These are phyloP conservation scores for Corynascus novoguineensis DNA, from an alignment of 495 filamentous ascomycete genomes.

Conservation along the genomic window DNA sequence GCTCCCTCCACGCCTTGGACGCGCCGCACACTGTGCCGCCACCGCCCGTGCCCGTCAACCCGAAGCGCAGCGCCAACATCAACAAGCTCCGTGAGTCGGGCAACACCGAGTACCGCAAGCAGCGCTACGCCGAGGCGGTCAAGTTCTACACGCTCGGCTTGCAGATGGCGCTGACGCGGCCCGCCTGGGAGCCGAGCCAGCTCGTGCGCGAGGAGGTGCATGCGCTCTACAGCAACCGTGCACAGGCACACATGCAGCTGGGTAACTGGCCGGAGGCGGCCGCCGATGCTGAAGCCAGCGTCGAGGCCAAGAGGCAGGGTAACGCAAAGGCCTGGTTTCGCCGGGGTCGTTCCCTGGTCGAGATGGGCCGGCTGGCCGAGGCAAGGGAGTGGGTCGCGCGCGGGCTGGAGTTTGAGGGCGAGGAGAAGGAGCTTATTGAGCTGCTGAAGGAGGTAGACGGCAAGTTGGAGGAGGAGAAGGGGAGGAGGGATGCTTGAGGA, in stretches of 20 bases:
- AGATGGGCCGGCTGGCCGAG: conserved; percentile 88
- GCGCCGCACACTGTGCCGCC: conserved; percentile 56
- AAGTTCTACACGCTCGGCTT: conserved; percentile 77
- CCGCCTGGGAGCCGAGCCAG: conserved; percentile 77
- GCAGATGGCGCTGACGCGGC: conserved; percentile 77
- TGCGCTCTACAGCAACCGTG: conserved; percentile 75
- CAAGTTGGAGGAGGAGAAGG: conserved; percentile 28
- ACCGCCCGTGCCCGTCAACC: conserved; percentile 74
- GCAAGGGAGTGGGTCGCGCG: conserved; percentile 64
- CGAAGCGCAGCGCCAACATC: conserved; percentile 78
- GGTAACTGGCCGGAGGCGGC: conserved; percentile 75
- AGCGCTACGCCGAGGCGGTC: conserved; percentile 65
- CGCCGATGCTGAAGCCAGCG: conserved; percentile 76
- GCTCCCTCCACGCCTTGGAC: conserved; percentile 56
- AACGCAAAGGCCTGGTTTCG: conserved; percentile 96
- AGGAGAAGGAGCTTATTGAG: conserved; percentile 61
- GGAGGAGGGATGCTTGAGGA: conserved; percentile 16
- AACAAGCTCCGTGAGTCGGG: conserved; percentile 84
- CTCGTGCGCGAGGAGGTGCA: conserved; percentile 79
- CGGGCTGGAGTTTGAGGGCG: conserved; percentile 79
- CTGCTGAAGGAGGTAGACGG: conserved; percentile 66
- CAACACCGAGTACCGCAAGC: conserved; percentile 75
- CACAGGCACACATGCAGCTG: conserved; percentile 80
- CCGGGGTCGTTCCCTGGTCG: conserved; percentile 69
- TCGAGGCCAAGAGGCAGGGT: conserved; percentile 79